A percentile compares a stretch with the other conserved stretches of the same genome.
phyloP scores from a whole-genome alignment of 164 flowering plant species.

The Dillenia turbinata region DNA sequence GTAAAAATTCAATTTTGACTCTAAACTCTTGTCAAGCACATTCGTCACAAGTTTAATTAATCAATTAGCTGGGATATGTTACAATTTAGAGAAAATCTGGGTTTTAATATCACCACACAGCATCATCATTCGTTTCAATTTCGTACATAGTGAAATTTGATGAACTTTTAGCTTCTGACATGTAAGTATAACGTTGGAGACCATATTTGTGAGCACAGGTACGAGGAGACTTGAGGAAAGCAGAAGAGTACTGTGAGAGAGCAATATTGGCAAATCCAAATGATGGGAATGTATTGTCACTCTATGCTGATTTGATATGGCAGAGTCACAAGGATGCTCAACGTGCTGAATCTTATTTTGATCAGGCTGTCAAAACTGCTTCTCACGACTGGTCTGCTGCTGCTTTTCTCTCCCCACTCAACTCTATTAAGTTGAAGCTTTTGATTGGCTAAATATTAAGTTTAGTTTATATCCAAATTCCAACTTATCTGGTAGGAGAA shows the following conservation, averaged over 20 bases:
- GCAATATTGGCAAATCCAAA: slow-evolving; percentile 37
- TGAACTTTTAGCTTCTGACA: not conserved
- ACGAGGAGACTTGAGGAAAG: slow-evolving; percentile 30
- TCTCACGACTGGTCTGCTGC: slow-evolving; percentile 37
- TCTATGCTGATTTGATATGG: slow-evolving; percentile 49
- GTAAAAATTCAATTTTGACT: slow-evolving; percentile 14
- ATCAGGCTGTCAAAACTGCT: slow-evolving; percentile 37
- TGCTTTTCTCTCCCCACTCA: no score
- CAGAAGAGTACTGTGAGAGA: slow-evolving; percentile 50
- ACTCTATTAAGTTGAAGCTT: no score
- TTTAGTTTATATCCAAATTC: no score
- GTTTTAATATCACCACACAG: no score
- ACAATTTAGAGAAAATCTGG: no score
- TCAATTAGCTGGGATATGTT: no score
- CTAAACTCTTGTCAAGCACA: no score
- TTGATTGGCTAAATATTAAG: no score
- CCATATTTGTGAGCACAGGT: slow-evolving; percentile 12
- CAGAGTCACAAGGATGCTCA: slow-evolving; percentile 25
- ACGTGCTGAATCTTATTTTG: slow-evolving; percentile 33
- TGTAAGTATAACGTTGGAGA: not conserved
- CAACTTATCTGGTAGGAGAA: no score
- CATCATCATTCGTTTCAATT: not conserved
- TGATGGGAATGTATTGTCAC: slow-evolving; percentile 34
- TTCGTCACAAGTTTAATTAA: no score
- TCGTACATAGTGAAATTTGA: not conserved